Evolutionary conservation across 768 basidiomycete species (phyloP).

Genomic region (Podaxis pistillaris): DNA sequence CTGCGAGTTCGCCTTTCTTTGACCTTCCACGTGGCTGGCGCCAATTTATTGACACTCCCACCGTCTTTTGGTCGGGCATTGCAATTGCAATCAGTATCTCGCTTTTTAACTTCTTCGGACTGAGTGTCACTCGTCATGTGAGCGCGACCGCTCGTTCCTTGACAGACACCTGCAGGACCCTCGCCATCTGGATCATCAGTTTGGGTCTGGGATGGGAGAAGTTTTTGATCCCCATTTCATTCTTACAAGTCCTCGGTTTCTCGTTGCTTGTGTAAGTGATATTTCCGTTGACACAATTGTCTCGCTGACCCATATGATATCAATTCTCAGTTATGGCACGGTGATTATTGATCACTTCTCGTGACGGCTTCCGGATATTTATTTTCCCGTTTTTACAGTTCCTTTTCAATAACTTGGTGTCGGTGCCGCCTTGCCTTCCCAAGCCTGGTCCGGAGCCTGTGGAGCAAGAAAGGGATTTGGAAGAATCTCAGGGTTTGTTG

Average conservation of each 20-base stretch:
- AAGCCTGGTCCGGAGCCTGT: slow-evolving; percentile 32
- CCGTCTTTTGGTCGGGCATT: slow-evolving; percentile 64
- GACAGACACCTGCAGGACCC: slow-evolving; percentile 92
- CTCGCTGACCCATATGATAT: slow-evolving; percentile 1
- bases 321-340: slow-evolving; percentile 71
- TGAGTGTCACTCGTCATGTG: slow-evolving; percentile 90
- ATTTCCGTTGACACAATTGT: not conserved
- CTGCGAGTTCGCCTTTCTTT: slow-evolving; percentile 69
- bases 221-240: slow-evolving; percentile 75
- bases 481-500: slow-evolving; percentile 56
- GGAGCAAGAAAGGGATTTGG: slow-evolving; percentile 44
- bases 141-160: slow-evolving; percentile 90
- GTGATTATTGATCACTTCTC: slow-evolving; percentile 37
- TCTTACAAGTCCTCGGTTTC: slow-evolving; percentile 85
- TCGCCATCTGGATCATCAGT: slow-evolving; percentile 95
- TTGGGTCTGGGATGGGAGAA: slow-evolving; percentile 89
- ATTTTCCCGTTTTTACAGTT: slow-evolving; percentile 46
- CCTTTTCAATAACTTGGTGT: slow-evolving; percentile 85
- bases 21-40: slow-evolving; percentile 87
- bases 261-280: slow-evolving; percentile 80
- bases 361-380: not conserved
- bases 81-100: slow-evolving; percentile 77
- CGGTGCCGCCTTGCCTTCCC: slow-evolving; percentile 59
- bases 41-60: slow-evolving; percentile 80
- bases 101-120: slow-evolving; percentile 85